Evolutionary conservation across 805 yeast species (phyloP).

Genomic region (Priceomyces haplophilus): DNA sequence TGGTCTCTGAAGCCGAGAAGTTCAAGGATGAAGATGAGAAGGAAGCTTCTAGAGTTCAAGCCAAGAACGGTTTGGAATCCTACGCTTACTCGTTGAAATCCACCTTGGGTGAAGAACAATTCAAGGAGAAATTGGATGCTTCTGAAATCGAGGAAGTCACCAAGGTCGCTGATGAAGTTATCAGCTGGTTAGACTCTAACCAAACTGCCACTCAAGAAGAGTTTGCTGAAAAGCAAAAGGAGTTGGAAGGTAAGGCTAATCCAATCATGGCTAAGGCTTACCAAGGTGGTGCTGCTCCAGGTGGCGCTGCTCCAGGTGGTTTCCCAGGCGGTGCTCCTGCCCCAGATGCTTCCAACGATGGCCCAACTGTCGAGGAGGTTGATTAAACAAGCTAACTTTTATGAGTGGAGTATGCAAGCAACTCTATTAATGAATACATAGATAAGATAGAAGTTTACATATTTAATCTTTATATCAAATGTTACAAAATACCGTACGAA

Average conservation of each 20-base stretch:
- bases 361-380: constrained; percentile 43
- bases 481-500: background rate
- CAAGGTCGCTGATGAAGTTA: constrained; percentile 41
- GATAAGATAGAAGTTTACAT: constrained; percentile 2
- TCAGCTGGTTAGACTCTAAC: constrained; percentile 37
- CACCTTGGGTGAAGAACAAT: constrained; percentile 51
- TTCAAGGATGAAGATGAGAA: constrained; percentile 88
- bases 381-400: constrained; percentile 21
- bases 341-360: constrained; percentile 28
- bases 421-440: constrained; percentile 1
- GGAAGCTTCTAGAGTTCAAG: constrained; percentile 79
- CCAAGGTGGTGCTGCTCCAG: constrained; percentile 27
- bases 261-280: constrained; percentile 38
- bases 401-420: background rate
- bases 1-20: constrained; percentile 97
- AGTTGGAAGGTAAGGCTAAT: constrained; percentile 39
- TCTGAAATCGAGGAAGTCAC: constrained; percentile 52
- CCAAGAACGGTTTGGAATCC: constrained; percentile 84
- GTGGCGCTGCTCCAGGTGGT: constrained; percentile 34
- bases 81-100: constrained; percentile 81
- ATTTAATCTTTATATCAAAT: constrained; percentile 1
- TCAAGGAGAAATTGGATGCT: constrained; percentile 42
- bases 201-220: constrained; percentile 42
- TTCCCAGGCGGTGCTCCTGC: constrained; percentile 32
- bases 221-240: constrained; percentile 38